Percentiles rank a stretch among this genome's conserved stretches.
Evolutionary conservation across 768 basidiomycete genomes (phyloP).

Genomic region (Suillus tomentosus): DNA sequence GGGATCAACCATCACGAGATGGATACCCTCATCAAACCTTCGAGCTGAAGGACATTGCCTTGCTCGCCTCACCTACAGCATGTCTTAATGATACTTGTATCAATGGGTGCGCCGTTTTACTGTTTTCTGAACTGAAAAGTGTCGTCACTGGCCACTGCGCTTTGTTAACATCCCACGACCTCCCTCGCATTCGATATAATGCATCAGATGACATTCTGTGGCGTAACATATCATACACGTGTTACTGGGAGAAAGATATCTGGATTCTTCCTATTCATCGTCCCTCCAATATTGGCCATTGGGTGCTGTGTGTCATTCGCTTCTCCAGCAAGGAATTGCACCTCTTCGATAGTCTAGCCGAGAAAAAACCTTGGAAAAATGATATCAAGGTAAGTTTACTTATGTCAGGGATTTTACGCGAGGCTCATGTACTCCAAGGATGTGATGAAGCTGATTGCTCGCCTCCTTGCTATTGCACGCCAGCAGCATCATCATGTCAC

Average conservation of each 20-base stretch:
- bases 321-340: conserved; percentile 10
- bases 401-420: not conserved
- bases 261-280: conserved; percentile 45
- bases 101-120: conserved; percentile 14
- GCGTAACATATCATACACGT: conserved; percentile 11
- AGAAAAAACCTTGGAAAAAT: conserved; percentile 11
- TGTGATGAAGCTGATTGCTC: conserved; percentile 14
- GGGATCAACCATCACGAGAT: not conserved
- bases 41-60: conserved; percentile 8
- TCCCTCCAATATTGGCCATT: conserved; percentile 25
- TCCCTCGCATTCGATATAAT: conserved; percentile 4
- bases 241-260: conserved; percentile 32
- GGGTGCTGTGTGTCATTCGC: conserved; percentile 33
- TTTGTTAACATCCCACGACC: conserved; percentile 17
- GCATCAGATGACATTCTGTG: conserved; percentile 23
- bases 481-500: not conserved
- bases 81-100: conserved; percentile 14
- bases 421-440: conserved; percentile 1
- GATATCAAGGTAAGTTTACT: conserved; percentile 8
- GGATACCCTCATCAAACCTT: conserved; percentile 11
- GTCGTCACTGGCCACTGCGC: not conserved
- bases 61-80: conserved; percentile 8
- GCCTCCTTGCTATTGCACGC: conserved; percentile 7
- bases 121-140: conserved; percentile 2
- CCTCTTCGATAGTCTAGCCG: conserved; percentile 19